A percentile compares a stretch with the other conserved stretches of the same genome.
Evolutionary conservation across 2,329 filamentous ascomycete genomes (phyloP).

Genomic region (Capronia americana): DNA sequence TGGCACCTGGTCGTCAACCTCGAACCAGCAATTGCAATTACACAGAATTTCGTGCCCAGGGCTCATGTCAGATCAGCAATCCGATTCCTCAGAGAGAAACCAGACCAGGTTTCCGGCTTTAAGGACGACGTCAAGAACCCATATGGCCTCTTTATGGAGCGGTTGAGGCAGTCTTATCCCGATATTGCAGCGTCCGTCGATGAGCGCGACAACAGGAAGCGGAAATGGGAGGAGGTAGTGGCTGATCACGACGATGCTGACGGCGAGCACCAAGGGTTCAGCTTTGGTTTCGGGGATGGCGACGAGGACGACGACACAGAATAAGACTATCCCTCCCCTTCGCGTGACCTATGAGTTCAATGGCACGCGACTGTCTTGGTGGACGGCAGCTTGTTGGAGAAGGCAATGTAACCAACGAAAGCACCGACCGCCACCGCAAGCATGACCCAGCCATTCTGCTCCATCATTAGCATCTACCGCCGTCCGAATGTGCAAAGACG

Average conservation of each 20-base stretch:
- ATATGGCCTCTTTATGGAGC: slow-evolving; percentile 74
- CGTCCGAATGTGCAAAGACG: background rate
- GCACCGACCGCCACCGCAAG: slow-evolving; percentile 85
- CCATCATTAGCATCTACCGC: background rate
- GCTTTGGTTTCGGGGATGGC: slow-evolving; percentile 69
- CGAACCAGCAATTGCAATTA: slow-evolving; percentile 82
- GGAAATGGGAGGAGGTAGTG: slow-evolving; percentile 85
- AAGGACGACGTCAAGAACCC: slow-evolving; percentile 72
- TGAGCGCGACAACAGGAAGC: slow-evolving; percentile 68
- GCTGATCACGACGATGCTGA: slow-evolving; percentile 57
- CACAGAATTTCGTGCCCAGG: slow-evolving; percentile 89
- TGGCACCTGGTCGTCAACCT: slow-evolving; percentile 96
- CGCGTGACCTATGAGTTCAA: slow-evolving; percentile 52
- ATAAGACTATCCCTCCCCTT: slow-evolving; percentile 6
- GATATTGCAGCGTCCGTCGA: slow-evolving; percentile 72
- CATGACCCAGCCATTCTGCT: slow-evolving; percentile 90
- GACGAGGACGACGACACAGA: slow-evolving; percentile 56
- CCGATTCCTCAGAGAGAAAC: slow-evolving; percentile 78
- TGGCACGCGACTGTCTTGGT: slow-evolving; percentile 93
- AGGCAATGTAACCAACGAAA: slow-evolving; percentile 84
- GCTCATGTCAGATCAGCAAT: slow-evolving; percentile 77
- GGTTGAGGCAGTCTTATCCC: slow-evolving; percentile 68
- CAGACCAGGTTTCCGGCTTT: slow-evolving; percentile 89
- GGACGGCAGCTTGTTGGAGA: slow-evolving; percentile 72
- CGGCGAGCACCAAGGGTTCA: slow-evolving; percentile 59